Conservation (phyloP, 495 filamentous ascomycete genomes). For the Annulohypoxylon nitens region DNA sequence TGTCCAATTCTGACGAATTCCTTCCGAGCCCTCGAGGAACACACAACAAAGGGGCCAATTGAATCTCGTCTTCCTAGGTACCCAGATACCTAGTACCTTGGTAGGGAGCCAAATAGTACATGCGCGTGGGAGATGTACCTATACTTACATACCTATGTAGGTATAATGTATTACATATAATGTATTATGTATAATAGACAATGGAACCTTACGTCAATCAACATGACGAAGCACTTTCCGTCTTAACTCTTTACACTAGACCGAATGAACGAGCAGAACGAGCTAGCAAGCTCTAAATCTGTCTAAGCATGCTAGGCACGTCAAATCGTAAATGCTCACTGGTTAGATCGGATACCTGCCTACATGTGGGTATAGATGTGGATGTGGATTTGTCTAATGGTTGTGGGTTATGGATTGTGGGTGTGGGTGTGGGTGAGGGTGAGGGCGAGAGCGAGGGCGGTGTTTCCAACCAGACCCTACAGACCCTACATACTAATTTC, state of each 20-base stretch:
- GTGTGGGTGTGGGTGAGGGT: not conserved
- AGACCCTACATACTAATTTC: not conserved
- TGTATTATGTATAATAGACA: conserved; percentile 20
- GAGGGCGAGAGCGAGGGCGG: not conserved
- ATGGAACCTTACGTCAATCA: conserved; percentile 50
- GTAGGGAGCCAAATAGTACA: not conserved
- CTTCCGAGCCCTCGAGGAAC: conserved; percentile 31
- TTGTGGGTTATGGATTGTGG: not conserved
- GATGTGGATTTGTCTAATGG: not conserved
- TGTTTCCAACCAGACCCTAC: not conserved
- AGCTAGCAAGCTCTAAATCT: conserved; percentile 19
- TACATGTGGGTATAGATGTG: conserved; percentile 6
- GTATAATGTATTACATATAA: not conserved
- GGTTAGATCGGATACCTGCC: conserved; percentile 4
- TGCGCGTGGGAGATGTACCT: conserved; percentile 8
- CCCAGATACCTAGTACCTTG: conserved; percentile 15
- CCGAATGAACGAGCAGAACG: conserved; percentile 7
- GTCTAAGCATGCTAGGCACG: not conserved
- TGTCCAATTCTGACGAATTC: conserved; percentile 40
- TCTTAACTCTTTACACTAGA: conserved; percentile 26
- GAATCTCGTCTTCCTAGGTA: not conserved
- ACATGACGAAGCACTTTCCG: conserved; percentile 43
- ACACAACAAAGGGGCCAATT: conserved; percentile 6
- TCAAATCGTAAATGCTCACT: conserved; percentile 5
- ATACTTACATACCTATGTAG: not conserved